Evolutionary conservation across 371 early-diverging fungal species (phyloP).

Genomic region (Batrachochytrium dendrobatidis): DNA sequence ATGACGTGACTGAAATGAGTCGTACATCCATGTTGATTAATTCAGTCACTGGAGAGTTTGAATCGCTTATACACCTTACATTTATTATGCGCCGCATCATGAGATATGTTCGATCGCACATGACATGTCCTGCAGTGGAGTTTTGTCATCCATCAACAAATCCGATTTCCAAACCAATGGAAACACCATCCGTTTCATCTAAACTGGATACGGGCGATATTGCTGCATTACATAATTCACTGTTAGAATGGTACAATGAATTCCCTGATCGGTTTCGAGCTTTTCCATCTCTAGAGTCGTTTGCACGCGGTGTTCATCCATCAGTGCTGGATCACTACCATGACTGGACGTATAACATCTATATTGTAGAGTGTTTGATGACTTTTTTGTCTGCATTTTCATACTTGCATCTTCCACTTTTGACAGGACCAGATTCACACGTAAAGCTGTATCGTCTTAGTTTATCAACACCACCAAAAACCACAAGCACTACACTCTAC

Average conservation of each 20-base stretch:
- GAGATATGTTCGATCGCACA: background rate
- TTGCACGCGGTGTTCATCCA: background rate
- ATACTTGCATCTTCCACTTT: constrained; percentile 1
- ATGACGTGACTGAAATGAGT: constrained; percentile 4
- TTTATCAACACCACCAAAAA: background rate
- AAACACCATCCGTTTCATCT: too few species aligned
- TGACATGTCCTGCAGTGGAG: background rate
- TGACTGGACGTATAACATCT: background rate
- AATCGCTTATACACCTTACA: background rate
- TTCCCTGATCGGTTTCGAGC: background rate
- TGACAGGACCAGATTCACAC: background rate
- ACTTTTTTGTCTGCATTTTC: constrained; percentile 5
- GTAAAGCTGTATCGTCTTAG: background rate
- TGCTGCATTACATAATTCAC: background rate
- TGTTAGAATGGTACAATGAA: background rate
- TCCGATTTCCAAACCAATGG: too few species aligned
- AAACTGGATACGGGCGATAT: background rate
- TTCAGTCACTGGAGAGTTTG: constrained; percentile 2
- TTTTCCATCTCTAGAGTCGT: background rate
- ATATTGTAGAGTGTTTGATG: constrained; percentile 1
- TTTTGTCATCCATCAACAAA: background rate
- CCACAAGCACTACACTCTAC: background rate
- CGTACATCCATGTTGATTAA: background rate
- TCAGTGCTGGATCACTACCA: background rate
- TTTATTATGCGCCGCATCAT: constrained; percentile 5